Conservation (phyloP, 176 grass and related monocot species). For the Elymus sibiricus region DNA sequence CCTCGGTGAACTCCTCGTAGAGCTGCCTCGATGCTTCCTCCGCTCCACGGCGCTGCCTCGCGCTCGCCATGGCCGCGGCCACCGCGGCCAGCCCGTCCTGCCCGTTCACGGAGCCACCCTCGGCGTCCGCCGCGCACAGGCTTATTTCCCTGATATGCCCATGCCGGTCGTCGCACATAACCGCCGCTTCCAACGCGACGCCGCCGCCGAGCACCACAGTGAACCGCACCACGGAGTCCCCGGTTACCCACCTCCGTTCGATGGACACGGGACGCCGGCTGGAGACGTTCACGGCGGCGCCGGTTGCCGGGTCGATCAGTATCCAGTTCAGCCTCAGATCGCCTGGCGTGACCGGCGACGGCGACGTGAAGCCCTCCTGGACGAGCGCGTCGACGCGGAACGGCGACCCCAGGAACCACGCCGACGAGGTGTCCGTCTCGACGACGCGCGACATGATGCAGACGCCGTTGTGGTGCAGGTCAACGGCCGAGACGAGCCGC, state of each 20-base stretch:
- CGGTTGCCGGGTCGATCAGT: conserved; percentile 42
- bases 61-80: conserved; percentile 18
- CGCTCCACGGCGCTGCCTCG: conserved; percentile 5
- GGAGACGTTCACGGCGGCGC: conserved; percentile 46
- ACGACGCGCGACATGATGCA: conserved; percentile 50
- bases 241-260: conserved; percentile 56
- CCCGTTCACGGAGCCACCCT: conserved; percentile 35
- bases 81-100: conserved; percentile 32
- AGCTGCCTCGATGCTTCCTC: conserved; percentile 7
- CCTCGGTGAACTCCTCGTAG: conserved; percentile 43
- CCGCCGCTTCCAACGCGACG: conserved; percentile 32
- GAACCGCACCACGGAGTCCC: conserved; percentile 58
- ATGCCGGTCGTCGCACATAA: conserved; percentile 49
- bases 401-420: conserved; percentile 56
- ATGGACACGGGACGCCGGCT: conserved; percentile 53
- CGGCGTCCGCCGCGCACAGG: conserved; percentile 37
- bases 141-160: conserved; percentile 55
- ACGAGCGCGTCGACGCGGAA: conserved; percentile 58
- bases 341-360: conserved; percentile 1
- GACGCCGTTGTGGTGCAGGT: conserved; percentile 43
- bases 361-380: conserved; percentile 17
- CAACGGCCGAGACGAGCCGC: conserved; percentile 57
- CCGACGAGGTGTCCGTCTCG: conserved; percentile 45
- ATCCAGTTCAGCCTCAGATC: conserved; percentile 63
- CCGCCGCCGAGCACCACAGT: conserved; percentile 27